Base-by-base conservation (phyloP, 2,329 filamentous ascomycete genomes). In the Diaporthe sp. region DNA sequence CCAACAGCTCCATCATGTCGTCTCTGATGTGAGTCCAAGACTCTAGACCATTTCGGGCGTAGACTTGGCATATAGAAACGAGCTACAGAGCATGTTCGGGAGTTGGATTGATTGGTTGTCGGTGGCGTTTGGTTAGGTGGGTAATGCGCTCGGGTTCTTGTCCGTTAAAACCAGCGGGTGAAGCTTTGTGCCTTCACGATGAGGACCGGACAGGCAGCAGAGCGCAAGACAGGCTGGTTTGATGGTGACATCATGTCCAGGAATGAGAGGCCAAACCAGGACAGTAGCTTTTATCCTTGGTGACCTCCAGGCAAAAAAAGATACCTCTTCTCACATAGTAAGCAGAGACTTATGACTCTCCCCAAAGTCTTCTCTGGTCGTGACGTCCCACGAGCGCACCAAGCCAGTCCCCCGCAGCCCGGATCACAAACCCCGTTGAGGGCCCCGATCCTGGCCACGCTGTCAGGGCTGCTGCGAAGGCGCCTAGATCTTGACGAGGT, bases 1-100 rank as follows among this genome's bases (percentile, higher is more conserved):
- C 94, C 67, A 93, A 95, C 82, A 96, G 91, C 84, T 95, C 94
- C 76, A 90, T 97, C 82, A 93, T 94, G 88, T 94, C 92, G 76
- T 91, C 90, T 79, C 89, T 95, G 88, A 93, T 95, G 90, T 94
- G 89, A 81, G 80, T 74, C 31, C 17, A n/a, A 71, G 34, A 37
- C 15, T 73, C 37, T 58, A 71, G 63, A 73, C 51, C 57, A 71
- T 60, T 15, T 75, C 49, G 55, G 73, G 60, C 57, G 57, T 71
- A 61, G 49, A 57, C 51, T 44, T 71, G 70, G 72, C 47, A 76
- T 68, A 74, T 70, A 75, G 75, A 76, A 72, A 58, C 47, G 65
- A 71, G 67, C 65, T 71, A 75, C 71, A 60, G 73, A 76, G 73
- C 73, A 77, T 77, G 72, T 67, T 74, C 70, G 65, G 76, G 75